phyloP scores from a whole-genome alignment of 371 early-diverging fungal genomes.

The Dichotomocladium elegans region DNA sequence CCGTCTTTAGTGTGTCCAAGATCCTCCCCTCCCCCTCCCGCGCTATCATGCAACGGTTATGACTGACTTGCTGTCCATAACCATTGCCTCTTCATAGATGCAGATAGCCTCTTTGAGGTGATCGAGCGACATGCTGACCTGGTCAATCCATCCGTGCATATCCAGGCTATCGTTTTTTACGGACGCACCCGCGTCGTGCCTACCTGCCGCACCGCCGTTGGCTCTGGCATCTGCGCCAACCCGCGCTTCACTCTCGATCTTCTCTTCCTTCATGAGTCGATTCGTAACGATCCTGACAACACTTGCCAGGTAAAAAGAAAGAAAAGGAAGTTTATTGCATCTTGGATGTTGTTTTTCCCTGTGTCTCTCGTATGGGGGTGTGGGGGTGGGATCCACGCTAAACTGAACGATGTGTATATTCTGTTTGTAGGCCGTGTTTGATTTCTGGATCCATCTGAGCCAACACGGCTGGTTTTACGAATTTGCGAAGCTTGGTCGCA shows the following conservation, averaged over 20 bases:
- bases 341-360: no score
- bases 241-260: constrained; percentile 14
- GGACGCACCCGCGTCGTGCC: constrained; percentile 13
- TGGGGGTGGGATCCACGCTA: no score
- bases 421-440: constrained; percentile 8
- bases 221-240: constrained; percentile 1
- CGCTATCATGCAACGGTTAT: no score
- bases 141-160: neutral
- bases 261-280: constrained; percentile 12
- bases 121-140: constrained; percentile 13
- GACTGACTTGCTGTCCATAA: neutral
- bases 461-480: constrained; percentile 19
- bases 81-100: neutral
- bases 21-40: neutral
- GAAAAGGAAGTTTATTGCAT: neutral
- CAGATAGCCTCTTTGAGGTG: neutral
- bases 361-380: no score
- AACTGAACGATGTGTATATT: neutral
- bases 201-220: neutral
- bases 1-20: constrained; percentile 3
- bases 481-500: constrained; percentile 10
- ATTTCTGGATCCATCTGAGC: constrained; percentile 2
- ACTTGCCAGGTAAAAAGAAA: constrained; percentile 10
- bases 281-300: neutral
- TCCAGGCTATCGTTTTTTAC: constrained; percentile 17